These are phyloP conservation scores for Oidium heveae DNA, from an alignment of 2,329 filamentous ascomycete genomes.

Conservation along the genomic window DNA sequence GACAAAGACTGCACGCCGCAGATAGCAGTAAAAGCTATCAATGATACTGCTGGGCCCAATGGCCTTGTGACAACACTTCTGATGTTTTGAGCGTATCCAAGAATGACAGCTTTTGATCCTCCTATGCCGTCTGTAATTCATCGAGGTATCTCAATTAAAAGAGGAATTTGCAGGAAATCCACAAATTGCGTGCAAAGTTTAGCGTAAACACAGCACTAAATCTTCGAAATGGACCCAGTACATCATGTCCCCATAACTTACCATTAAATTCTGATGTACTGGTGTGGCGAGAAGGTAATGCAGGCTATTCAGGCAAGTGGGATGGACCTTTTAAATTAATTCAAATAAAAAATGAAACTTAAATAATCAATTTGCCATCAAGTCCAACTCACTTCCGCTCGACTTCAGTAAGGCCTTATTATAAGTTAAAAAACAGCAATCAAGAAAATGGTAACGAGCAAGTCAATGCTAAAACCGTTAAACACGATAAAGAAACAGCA, in stretches of 20 bases:
- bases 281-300: conserved; percentile 1
- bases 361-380: background rate
- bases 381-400: background rate
- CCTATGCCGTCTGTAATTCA: background rate
- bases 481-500: too few relatives aligned
- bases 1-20: conserved; percentile 1
- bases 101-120: background rate
- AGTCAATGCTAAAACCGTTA: too few relatives aligned
- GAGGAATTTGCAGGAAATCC: conserved; percentile 1
- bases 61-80: conserved; percentile 1
- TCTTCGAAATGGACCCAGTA: background rate
- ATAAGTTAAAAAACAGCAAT: too few relatives aligned
- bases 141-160: background rate
- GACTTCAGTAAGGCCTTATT: background rate
- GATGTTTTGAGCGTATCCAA: conserved; percentile 2
- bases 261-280: conserved; percentile 1
- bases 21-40: conserved; percentile 3
- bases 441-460: too few relatives aligned
- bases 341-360: background rate
- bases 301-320: background rate
- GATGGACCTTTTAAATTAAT: background rate
- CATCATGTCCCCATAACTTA: background rate
- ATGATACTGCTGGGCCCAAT: conserved; percentile 1
- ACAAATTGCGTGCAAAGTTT: background rate
- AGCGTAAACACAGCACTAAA: background rate